Evolutionary conservation across 768 basidiomycete genomes (phyloP), one percentile per base, ranked within the genome.

Genomic region (Hypholoma sublateritium): DNA sequence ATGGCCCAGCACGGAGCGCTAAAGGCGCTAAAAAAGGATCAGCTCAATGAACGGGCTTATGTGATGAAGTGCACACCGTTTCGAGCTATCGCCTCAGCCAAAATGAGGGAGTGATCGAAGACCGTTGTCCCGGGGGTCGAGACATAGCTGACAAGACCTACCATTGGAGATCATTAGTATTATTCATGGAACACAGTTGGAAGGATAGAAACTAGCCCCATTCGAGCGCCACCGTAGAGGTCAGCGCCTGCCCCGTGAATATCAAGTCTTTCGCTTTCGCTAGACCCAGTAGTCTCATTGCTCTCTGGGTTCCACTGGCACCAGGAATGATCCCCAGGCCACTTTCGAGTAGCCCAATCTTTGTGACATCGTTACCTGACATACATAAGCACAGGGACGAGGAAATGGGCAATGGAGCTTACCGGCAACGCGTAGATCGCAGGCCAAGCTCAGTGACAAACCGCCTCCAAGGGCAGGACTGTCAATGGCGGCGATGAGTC

Each of bases 401-500:
- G 36, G 8, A 11, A 35, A 19, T 49, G 32, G 1, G n/a, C n/a
- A n/a, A n/a, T n/a, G 6, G 14, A 37, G 72, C 78, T 56, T 71
- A 93, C 94, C 91, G 58, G 89, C 94, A 24, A 96, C 87, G 35
- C 95, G 84, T 65, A 98, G 71, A 76, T 98, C 95, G 72, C 93
- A 96, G 2, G 92, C 89, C 52, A 98, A 79, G 56, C 88, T 81
- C 56, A 97, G 71, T 70, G 97, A 95, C 25, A 95, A 78, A 1
- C 95, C 95, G n/a, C 95, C 95, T 9, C 95, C 95, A 0, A 98
- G 78, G 8, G 95, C 95, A 17, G 91, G 92, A 0, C 95, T 95
- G 67, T 97, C 95, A 41, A 98, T 90, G 4, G 94, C 93, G 35
- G 90, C 90, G 55, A 97, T 90, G 14, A n/a, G n/a, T n/a, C n/a